A percentile compares a stretch with the other conserved stretches of the same genome.
phyloP scores from a whole-genome alignment of 371 early-diverging fungal species.

The Apophysomyces ossiformis region DNA sequence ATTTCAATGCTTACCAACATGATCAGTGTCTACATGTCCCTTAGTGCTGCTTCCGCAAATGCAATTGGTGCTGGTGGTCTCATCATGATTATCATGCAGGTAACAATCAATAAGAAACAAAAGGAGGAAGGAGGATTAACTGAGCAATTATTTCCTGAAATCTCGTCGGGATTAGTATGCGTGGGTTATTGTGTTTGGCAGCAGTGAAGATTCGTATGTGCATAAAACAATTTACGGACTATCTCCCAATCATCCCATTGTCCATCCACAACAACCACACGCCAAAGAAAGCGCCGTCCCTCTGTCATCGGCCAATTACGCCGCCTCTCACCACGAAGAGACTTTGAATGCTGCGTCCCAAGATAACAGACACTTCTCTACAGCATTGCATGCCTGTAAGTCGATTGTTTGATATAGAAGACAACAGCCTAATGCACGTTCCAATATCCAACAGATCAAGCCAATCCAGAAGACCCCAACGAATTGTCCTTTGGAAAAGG shows the following conservation, averaged over 20 bases:
- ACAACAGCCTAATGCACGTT: not conserved
- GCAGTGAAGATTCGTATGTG: conserved; percentile 12
- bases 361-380: conserved; percentile 1
- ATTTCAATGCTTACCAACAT: conserved; percentile 6
- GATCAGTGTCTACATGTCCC: not conserved
- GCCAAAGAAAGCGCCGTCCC: conserved; percentile 2
- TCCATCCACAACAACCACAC: conserved; percentile 1
- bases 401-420: not conserved
- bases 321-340: not conserved
- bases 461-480: conserved; percentile 89
- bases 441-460: conserved; percentile 25
- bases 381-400: conserved; percentile 16
- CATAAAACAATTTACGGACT: conserved; percentile 15
- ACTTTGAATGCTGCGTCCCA: not conserved
- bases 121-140: not conserved
- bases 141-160: not conserved
- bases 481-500: conserved; percentile 88
- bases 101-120: conserved; percentile 4
- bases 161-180: conserved; percentile 12
- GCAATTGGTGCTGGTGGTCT: conserved; percentile 14
- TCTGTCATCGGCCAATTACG: not conserved
- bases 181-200: conserved; percentile 17
- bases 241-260: conserved; percentile 4
- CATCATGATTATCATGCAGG: conserved; percentile 18
- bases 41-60: not conserved